Evolutionary conservation across 1,284 basidiomycete species (phyloP).

Genomic region (Cutaneotrichosporon sp.): DNA sequence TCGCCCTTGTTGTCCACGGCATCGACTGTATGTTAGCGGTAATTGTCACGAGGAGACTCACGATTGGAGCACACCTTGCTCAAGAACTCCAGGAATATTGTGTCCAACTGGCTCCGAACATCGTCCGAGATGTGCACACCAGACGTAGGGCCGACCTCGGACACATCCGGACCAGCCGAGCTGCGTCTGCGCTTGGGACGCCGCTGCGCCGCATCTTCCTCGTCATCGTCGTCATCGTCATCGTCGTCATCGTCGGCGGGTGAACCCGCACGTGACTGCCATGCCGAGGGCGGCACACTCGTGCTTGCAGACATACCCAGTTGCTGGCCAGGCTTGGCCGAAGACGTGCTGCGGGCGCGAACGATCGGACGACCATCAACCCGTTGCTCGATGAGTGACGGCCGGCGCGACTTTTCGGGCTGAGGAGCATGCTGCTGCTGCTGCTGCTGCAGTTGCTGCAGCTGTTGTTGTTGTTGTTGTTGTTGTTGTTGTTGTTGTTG

Average conservation of each 20-base stretch:
- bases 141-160: conserved; percentile 19
- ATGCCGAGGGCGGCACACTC: conserved; percentile 45
- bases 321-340: conserved; percentile 32
- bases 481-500: conserved; percentile 34
- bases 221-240: conserved; percentile 43
- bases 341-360: conserved; percentile 42
- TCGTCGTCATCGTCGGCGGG: conserved; percentile 41
- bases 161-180: conserved; percentile 32
- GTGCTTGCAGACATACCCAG: conserved; percentile 24
- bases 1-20: conserved; percentile 92
- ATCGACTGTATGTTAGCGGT: conserved; percentile 64
- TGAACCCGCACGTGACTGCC: conserved; percentile 43
- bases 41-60: conserved; percentile 54
- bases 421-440: conserved; percentile 18
- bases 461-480: conserved; percentile 37
- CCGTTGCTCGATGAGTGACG: conserved; percentile 30
- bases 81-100: conserved; percentile 87
- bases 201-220: conserved; percentile 44
- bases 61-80: conserved; percentile 86
- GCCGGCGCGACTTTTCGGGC: conserved; percentile 18
- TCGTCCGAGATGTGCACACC: conserved; percentile 58
- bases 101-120: conserved; percentile 77
- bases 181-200: conserved; percentile 43
- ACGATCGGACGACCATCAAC: conserved; percentile 44
- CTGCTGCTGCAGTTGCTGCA: conserved; percentile 19